Evolutionary conservation across 2,329 filamentous ascomycete genomes (phyloP), one percentile per base, ranked within the genome.

Genomic region (Seiridium unicorne): DNA sequence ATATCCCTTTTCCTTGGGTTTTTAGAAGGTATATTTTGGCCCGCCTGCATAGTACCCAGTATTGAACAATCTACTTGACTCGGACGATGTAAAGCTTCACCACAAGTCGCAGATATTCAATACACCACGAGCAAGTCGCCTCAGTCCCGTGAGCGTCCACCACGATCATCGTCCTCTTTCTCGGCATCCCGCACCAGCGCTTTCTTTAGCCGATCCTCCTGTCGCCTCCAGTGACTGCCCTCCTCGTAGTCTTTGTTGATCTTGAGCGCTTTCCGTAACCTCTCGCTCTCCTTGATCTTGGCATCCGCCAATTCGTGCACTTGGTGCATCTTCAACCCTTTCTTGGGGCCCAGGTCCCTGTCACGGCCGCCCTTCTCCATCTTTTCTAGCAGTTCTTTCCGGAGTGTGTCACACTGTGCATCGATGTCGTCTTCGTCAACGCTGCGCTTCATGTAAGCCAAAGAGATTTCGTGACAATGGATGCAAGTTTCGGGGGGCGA

Each of bases 291-390:
- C 73, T 92, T 90, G 67, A 96, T 94, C 84, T 99, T 99, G 62
- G 94, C 95, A 70, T 95, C 91, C 18, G 95, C 95, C 73, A 97
- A 83, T 77, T 98, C 95, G 79, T 99, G 95, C 26, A 98, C 93
- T 77, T 98, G 92, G 76, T 98, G 93, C 65, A 88, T 83, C 78
- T 98, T 99, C 64, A 98, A 83, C 8, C 85, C 83, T 66, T 80
- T 84, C 58, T 73, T 77, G 59, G 76, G 73, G n/a, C 71, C 75
- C 32, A 72, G 76, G 59, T 68, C 72, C 32, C 63, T 66, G 31
- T 64, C 73, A 40, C 66, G 73, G 57, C 70, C 74, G 64, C 70
- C 73, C 55, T 76, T 77, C 58, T 83, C 80, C 71, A 86, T 73
- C 66, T 88, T 83, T 51, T 75, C 78, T 42, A 84, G 74, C 44